phyloP scores from a whole-genome alignment of 768 basidiomycete species.

The Auriscalpium vulgare region DNA sequence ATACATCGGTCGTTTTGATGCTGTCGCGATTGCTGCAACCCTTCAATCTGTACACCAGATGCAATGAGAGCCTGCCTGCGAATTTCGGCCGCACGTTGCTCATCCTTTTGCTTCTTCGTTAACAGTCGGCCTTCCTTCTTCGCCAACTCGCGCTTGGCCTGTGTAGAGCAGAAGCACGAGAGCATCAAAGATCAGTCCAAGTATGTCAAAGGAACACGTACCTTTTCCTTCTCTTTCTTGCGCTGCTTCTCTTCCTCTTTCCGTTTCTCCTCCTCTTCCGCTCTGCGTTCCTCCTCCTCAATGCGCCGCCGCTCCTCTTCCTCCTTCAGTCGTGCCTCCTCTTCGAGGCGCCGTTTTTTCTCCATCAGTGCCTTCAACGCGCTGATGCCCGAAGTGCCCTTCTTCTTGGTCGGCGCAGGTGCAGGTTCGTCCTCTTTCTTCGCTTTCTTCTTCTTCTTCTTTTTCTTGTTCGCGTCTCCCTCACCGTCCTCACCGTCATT shows the following conservation, averaged over 20 bases:
- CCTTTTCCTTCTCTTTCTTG: constrained; percentile 86
- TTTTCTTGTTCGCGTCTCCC: constrained; percentile 36
- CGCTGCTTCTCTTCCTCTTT: constrained; percentile 81
- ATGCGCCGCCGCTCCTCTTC: constrained; percentile 77
- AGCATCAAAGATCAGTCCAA: neutral
- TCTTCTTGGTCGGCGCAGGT: constrained; percentile 60
- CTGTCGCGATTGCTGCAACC: constrained; percentile 55
- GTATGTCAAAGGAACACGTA: constrained; percentile 20
- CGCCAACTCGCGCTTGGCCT: constrained; percentile 84
- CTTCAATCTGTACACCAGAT: constrained; percentile 86
- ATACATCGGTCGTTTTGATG: constrained; percentile 73
- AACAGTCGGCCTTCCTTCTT: constrained; percentile 92
- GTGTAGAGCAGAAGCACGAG: constrained; percentile 6
- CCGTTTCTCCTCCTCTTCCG: constrained; percentile 67
- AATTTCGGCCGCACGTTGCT: constrained; percentile 83
- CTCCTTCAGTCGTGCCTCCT: constrained; percentile 61
- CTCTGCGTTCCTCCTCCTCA: constrained; percentile 81
- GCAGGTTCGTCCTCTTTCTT: constrained; percentile 71
- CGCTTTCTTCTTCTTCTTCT: constrained; percentile 81
- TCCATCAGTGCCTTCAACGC: constrained; percentile 90
- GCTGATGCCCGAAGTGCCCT: constrained; percentile 55
- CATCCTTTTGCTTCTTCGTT: constrained; percentile 97
- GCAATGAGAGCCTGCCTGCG: constrained; percentile 86
- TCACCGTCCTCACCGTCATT: constrained; percentile 52
- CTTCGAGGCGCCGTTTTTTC: constrained; percentile 81